These are phyloP conservation scores for Auricularia sp. DNA, from an alignment of 768 basidiomycete genomes.

Conservation along the genomic window DNA sequence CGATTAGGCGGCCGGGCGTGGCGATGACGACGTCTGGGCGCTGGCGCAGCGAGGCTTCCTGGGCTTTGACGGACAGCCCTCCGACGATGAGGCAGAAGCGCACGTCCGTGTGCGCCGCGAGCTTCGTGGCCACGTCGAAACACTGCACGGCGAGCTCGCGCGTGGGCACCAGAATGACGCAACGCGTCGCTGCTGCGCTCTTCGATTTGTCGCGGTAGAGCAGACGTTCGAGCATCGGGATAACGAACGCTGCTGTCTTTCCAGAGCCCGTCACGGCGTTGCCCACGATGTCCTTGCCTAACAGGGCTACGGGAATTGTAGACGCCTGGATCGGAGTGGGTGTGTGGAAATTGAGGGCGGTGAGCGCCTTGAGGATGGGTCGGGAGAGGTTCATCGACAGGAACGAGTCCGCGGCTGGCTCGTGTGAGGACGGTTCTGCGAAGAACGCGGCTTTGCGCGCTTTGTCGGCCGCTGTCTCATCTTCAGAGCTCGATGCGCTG, in stretches of 20 bases:
- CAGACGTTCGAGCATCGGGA: constrained; percentile 88
- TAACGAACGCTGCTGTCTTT: constrained; percentile 95
- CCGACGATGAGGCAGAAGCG: constrained; percentile 88
- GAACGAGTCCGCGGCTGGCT: constrained; percentile 57
- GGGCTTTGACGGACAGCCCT: constrained; percentile 87
- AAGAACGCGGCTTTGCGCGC: constrained; percentile 85
- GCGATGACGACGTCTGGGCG: constrained; percentile 93
- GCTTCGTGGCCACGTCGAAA: constrained; percentile 77
- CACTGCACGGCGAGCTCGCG: constrained; percentile 95
- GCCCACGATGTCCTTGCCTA: constrained; percentile 94
- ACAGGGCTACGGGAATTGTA: constrained; percentile 84
- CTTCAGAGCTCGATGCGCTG: constrained; percentile 47
- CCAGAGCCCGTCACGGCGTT: constrained; percentile 95
- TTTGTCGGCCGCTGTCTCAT: constrained; percentile 48
- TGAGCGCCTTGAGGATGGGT: constrained; percentile 82
- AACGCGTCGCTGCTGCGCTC: constrained; percentile 76
- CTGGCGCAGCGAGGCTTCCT: constrained; percentile 74
- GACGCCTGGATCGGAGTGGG: constrained; percentile 96
- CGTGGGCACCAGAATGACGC: constrained; percentile 88
- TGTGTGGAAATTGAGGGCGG: constrained; percentile 64
- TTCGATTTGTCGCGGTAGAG: constrained; percentile 85
- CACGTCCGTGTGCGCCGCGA: constrained; percentile 82
- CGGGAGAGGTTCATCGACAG: constrained; percentile 91
- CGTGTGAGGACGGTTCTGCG: constrained; percentile 4
- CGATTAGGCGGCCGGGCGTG: constrained; percentile 94